A percentile compares a stretch with the other conserved stretches of the same genome.
Conservation (phyloP, 2,329 filamentous ascomycete genomes). For the Knoxdaviesia capensis region DNA sequence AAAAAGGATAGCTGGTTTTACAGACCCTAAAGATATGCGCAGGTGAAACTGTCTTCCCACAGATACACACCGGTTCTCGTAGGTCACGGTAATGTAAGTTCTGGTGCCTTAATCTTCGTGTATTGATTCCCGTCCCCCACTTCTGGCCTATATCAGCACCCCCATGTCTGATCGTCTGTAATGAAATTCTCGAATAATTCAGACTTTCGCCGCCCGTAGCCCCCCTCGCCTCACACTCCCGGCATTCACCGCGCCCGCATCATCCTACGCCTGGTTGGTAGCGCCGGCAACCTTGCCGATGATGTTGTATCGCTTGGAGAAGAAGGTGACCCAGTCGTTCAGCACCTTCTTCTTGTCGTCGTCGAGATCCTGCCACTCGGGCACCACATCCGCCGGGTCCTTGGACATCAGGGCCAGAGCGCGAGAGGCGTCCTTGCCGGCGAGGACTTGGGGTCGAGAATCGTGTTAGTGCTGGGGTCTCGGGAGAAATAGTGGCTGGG, state of each 20-base stretch:
- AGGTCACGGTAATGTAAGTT: no score
- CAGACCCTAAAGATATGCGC: no score
- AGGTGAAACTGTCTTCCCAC: no score
- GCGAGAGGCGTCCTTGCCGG: slow-evolving; percentile 87
- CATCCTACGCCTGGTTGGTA: slow-evolving; percentile 27
- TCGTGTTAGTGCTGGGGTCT: background rate
- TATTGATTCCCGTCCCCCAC: no score
- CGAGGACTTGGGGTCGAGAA: slow-evolving; percentile 47
- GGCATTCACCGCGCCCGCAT: background rate
- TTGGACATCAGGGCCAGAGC: slow-evolving; percentile 74
- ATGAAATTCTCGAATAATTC: background rate
- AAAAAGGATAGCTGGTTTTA: no score
- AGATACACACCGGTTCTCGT: no score
- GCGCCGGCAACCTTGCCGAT: slow-evolving; percentile 47
- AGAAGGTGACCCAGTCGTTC: slow-evolving; percentile 89
- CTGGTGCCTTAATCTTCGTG: no score
- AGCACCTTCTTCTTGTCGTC: slow-evolving; percentile 74
- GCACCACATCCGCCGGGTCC: slow-evolving; percentile 60
- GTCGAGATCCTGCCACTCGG: slow-evolving; percentile 66
- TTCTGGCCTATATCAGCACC: no score
- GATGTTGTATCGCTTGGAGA: slow-evolving; percentile 90
- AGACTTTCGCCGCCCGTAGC: slow-evolving; percentile 1
- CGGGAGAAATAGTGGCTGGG: background rate
- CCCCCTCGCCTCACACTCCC: background rate
- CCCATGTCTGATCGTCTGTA: no score